phyloP scores from a whole-genome alignment of 257 asterid species.

The Solanum bulbocastanum region DNA sequence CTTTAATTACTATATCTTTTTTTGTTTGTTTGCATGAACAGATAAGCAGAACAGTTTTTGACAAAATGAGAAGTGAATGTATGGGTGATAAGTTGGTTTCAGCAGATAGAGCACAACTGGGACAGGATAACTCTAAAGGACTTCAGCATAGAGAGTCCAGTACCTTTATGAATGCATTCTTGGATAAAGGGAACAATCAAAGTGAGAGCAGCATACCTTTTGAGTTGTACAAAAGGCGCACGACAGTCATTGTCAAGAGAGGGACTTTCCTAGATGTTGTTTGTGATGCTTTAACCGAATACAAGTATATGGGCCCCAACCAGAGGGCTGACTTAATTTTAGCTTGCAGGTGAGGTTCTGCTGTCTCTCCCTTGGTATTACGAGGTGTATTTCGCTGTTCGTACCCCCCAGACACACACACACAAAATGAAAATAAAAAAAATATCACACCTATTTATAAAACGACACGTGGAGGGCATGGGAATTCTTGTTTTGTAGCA shows the following conservation, averaged over 20 bases:
- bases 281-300: slow-evolving; percentile 80
- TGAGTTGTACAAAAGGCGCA: slow-evolving; percentile 85
- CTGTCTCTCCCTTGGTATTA: background rate
- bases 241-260: slow-evolving; percentile 64
- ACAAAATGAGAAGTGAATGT: slow-evolving; percentile 46
- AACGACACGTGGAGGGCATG: background rate
- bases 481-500: background rate
- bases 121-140: slow-evolving; percentile 24
- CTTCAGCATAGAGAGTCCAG: slow-evolving; percentile 34
- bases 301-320: slow-evolving; percentile 90
- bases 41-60: slow-evolving; percentile 86
- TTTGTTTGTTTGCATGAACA: slow-evolving; percentile 13
- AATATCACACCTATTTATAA: background rate
- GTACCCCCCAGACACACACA: background rate
- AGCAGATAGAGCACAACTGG: slow-evolving; percentile 17
- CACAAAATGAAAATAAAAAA: background rate
- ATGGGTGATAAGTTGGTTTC: slow-evolving; percentile 37
- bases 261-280: slow-evolving; percentile 63
- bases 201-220: slow-evolving; percentile 50
- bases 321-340: slow-evolving; percentile 86
- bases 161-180: slow-evolving; percentile 10
- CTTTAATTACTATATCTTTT: background rate
- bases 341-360: slow-evolving; percentile 78
- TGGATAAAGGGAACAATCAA: slow-evolving; percentile 33
- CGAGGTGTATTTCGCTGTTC: background rate